Conservation (phyloP, 352 stramenopile genomes). For the Pythium graminicola region DNA sequence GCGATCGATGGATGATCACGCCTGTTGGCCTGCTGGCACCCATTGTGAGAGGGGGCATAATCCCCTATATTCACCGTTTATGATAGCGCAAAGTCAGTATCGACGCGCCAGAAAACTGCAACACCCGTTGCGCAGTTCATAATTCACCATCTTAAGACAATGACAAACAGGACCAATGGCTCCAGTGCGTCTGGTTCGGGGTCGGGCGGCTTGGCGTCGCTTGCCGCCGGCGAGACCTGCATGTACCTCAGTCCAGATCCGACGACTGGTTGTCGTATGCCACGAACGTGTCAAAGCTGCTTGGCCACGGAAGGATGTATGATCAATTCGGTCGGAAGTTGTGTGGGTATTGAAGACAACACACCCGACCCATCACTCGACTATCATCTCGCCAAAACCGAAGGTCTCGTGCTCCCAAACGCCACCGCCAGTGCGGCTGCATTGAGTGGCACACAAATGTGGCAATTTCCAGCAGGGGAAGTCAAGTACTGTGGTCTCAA, state of each 20-base stretch:
- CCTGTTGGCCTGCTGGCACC: no score
- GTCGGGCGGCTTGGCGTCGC: background rate
- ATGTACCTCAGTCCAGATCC: slow-evolving; percentile 8
- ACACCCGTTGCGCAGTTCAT: no score
- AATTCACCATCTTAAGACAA: no score
- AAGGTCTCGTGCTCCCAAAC: slow-evolving; percentile 16
- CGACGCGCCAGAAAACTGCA: no score
- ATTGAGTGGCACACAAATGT: slow-evolving; percentile 1
- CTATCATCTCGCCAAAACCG: background rate
- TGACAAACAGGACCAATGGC: background rate
- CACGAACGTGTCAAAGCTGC: slow-evolving; percentile 16
- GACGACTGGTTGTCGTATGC: slow-evolving; percentile 13
- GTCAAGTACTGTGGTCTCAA: slow-evolving; percentile 14
- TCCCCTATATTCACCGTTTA: no score
- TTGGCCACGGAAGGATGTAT: slow-evolving; percentile 9
- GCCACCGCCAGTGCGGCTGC: slow-evolving; percentile 1
- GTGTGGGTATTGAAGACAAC: slow-evolving; percentile 5
- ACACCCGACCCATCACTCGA: background rate
- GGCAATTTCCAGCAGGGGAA: slow-evolving; percentile 13
- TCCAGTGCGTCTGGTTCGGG: background rate
- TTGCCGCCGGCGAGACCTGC: slow-evolving; percentile 8
- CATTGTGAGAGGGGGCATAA: no score
- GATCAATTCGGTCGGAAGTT: slow-evolving; percentile 2
- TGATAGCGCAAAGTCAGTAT: no score
- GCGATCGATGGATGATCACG: no score